Evolutionary conservation across 352 stramenopile genomes (phyloP).

Genomic region (Globisporangium spinosum): DNA sequence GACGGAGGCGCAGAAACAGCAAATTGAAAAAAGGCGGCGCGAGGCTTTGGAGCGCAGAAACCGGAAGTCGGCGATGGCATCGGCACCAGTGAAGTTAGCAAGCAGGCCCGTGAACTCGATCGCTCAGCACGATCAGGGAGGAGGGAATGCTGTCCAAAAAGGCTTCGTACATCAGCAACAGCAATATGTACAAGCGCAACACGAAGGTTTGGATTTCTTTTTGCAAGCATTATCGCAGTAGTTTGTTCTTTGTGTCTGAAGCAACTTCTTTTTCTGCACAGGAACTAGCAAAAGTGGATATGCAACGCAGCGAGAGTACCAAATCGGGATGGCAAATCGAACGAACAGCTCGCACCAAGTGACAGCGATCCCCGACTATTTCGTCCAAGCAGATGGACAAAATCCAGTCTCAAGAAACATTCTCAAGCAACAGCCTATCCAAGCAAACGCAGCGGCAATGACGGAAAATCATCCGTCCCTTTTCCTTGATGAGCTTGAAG

Average conservation of each 20-base stretch:
- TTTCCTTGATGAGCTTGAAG: slow-evolving; percentile 24
- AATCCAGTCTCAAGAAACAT: neutral
- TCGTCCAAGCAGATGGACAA: neutral
- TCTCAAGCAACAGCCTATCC: slow-evolving; percentile 10
- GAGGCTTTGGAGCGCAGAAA: slow-evolving; percentile 60
- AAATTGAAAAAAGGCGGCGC: slow-evolving; percentile 49
- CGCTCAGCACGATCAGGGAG: neutral
- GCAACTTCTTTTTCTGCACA: neutral
- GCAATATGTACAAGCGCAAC: neutral
- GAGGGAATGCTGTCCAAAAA: neutral
- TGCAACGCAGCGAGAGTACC: neutral
- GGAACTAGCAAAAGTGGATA: neutral
- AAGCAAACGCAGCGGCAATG: neutral
- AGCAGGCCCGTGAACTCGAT: neutral
- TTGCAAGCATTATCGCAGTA: no score
- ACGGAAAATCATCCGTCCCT: slow-evolving; percentile 3
- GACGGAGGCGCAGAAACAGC: slow-evolving; percentile 46
- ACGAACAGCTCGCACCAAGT: neutral
- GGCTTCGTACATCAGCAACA: neutral
- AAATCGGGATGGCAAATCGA: neutral
- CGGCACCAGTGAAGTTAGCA: neutral
- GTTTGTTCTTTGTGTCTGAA: neutral
- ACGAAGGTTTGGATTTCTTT: neutral
- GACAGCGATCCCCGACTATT: neutral
- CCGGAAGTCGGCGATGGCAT: slow-evolving; percentile 14